These are phyloP conservation scores for Cordyceps tenuipes DNA, from an alignment of 2,329 filamentous ascomycete species.

Conservation along the genomic window DNA sequence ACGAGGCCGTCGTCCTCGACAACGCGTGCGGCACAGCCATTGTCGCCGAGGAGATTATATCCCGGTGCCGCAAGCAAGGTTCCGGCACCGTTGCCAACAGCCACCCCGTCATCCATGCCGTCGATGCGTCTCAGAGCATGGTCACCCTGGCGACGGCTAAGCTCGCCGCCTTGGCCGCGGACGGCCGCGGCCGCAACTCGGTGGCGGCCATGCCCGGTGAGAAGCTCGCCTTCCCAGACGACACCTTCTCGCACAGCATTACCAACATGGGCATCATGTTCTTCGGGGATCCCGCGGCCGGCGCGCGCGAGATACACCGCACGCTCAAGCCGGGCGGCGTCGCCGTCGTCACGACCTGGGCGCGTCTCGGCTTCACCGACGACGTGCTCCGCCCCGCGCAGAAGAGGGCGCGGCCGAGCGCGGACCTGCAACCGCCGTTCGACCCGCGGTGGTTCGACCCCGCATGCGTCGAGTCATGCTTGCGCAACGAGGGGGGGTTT, in stretches of 20 bases:
- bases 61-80: neutral
- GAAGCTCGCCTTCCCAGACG: slow-evolving; percentile 19
- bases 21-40: slow-evolving; percentile 22
- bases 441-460: slow-evolving; percentile 11
- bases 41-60: slow-evolving; percentile 17
- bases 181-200: neutral
- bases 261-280: slow-evolving; percentile 33
- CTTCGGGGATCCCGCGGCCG: slow-evolving; percentile 22
- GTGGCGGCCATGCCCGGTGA: slow-evolving; percentile 18
- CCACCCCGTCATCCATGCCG: slow-evolving; percentile 13
- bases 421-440: slow-evolving; percentile 14
- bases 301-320: slow-evolving; percentile 28
- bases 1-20: slow-evolving; percentile 17
- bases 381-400: slow-evolving; percentile 14
- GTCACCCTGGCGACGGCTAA: slow-evolving; percentile 14
- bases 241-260: slow-evolving; percentile 28
- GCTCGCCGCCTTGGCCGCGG: slow-evolving; percentile 10
- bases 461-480: neutral
- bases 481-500: slow-evolving; percentile 11
- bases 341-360: slow-evolving; percentile 27
- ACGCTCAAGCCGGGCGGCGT: slow-evolving; percentile 28
- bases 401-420: slow-evolving; percentile 7
- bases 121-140: slow-evolving; percentile 18
- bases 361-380: slow-evolving; percentile 14
- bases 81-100: neutral